Percentiles rank a stretch among this genome's conserved stretches.
Evolutionary conservation across 441 rosid species (phyloP).

Genomic region (Syzygium syzygioides): DNA sequence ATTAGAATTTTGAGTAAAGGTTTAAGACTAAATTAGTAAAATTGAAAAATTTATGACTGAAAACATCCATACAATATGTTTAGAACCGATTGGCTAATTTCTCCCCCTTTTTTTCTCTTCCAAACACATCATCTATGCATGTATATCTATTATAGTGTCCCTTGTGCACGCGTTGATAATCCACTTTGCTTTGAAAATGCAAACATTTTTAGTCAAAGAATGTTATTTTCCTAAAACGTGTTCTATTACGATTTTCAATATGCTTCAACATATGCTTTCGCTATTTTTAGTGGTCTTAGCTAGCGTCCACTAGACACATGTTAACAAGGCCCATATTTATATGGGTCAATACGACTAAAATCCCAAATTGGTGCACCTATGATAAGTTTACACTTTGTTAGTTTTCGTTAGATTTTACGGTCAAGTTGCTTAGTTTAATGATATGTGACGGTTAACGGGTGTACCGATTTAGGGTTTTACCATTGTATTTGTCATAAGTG

Average conservation of each 20-base stretch:
- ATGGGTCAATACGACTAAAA: no score
- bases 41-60: not conserved
- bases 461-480: no score
- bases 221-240: not conserved
- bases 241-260: not conserved
- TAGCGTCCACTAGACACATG: not conserved
- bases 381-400: no score
- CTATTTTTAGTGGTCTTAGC: not conserved
- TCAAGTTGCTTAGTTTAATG: no score
- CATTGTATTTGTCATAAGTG: no score
- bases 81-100: not conserved
- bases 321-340: not conserved
- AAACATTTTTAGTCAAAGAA: not conserved
- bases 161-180: not conserved
- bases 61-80: not conserved
- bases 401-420: no score
- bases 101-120: not conserved
- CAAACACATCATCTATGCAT: not conserved
- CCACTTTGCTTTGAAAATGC: not conserved
- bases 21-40: fast-evolving
- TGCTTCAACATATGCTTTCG: not conserved
- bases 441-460: no score
- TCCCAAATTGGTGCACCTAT: no score
- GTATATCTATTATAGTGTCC: not conserved
- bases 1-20: fast-evolving